Conservation (phyloP, 495 filamentous ascomycete species). For the Emericellopsis terricola region DNA sequence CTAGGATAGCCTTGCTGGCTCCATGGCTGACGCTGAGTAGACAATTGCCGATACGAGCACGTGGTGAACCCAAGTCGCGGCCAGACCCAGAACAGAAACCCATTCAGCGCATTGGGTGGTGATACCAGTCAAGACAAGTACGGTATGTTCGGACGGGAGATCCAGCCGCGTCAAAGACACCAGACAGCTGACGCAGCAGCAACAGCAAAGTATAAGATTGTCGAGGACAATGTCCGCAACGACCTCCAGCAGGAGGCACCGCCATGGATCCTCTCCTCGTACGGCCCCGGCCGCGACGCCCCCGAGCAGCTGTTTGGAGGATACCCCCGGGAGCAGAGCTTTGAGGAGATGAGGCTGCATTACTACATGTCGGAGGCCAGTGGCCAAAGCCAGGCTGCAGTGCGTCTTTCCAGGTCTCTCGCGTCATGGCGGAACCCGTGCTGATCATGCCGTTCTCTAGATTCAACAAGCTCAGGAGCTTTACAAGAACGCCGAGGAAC, state of each 20-base stretch:
- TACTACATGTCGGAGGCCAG: conserved; percentile 40
- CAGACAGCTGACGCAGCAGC: too few relatives aligned
- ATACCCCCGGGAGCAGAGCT: conserved; percentile 57
- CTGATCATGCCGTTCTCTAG: conserved; percentile 9
- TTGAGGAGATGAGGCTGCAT: conserved; percentile 60
- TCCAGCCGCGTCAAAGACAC: conserved; percentile 1
- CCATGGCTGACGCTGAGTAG: too few relatives aligned
- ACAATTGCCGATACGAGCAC: conserved; percentile 27
- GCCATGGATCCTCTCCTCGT: conserved; percentile 69
- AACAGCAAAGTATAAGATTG: conserved; percentile 36
- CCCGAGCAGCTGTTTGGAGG: conserved; percentile 72
- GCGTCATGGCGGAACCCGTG: neutral
- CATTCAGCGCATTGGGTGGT: conserved; percentile 15
- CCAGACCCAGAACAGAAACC: conserved; percentile 12
- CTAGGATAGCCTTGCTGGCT: too few relatives aligned
- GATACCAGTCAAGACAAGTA: neutral
- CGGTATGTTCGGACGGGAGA: neutral
- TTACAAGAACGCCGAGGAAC: conserved; percentile 39
- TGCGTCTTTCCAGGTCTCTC: conserved; percentile 12
- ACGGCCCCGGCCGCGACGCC: conserved; percentile 51
- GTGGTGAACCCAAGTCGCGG: conserved; percentile 11
- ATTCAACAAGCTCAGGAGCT: conserved; percentile 41
- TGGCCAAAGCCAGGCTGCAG: conserved; percentile 44
- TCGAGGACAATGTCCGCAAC: conserved; percentile 31
- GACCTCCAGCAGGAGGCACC: conserved; percentile 57